Conservation (phyloP, 2,329 filamentous ascomycete genomes). For the Penicillium sp. region DNA sequence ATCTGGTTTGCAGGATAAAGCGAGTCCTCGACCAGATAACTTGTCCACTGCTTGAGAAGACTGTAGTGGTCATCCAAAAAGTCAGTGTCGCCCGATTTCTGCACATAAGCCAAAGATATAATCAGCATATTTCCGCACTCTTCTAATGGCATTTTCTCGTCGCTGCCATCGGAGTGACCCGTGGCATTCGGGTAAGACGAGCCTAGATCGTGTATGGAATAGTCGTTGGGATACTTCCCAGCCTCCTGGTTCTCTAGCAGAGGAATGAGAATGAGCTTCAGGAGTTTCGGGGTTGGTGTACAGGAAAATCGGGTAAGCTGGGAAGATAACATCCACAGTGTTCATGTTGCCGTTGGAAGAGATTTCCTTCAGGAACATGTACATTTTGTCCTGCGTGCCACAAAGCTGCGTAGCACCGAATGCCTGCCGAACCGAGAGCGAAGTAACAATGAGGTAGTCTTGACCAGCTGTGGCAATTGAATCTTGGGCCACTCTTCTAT, state of each 20-base stretch:
- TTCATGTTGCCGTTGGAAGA: slow-evolving; percentile 56
- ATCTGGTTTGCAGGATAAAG: slow-evolving; percentile 55
- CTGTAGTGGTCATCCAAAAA: slow-evolving; percentile 48
- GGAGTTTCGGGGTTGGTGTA: slow-evolving; percentile 59
- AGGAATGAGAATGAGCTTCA: slow-evolving; percentile 59
- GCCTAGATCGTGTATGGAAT: slow-evolving; percentile 52
- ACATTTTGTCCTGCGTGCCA: slow-evolving; percentile 46
- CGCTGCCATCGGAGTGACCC: slow-evolving; percentile 49
- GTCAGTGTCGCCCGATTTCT: slow-evolving; percentile 25
- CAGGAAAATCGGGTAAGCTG: slow-evolving; percentile 48
- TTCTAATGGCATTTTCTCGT: slow-evolving; percentile 56
- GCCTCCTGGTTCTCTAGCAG: slow-evolving; percentile 64
- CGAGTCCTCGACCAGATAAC: slow-evolving; percentile 52
- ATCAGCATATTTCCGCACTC: slow-evolving; percentile 59
- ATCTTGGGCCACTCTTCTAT: slow-evolving; percentile 43
- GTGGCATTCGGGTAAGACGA: slow-evolving; percentile 52
- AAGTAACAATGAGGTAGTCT: slow-evolving; percentile 49
- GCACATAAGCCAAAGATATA: slow-evolving; percentile 51
- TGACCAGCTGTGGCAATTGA: slow-evolving; percentile 44
- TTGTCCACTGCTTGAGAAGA: slow-evolving; percentile 54
- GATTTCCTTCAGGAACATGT: slow-evolving; percentile 57
- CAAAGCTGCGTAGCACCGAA: slow-evolving; percentile 51
- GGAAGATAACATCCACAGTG: slow-evolving; percentile 54
- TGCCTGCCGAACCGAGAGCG: slow-evolving; percentile 50
- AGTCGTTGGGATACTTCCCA: slow-evolving; percentile 61